Evolutionary conservation across 164 flowering plant genomes (phyloP), one percentile per base, ranked within the genome.

Genomic region (Stephania yunnanensis): DNA sequence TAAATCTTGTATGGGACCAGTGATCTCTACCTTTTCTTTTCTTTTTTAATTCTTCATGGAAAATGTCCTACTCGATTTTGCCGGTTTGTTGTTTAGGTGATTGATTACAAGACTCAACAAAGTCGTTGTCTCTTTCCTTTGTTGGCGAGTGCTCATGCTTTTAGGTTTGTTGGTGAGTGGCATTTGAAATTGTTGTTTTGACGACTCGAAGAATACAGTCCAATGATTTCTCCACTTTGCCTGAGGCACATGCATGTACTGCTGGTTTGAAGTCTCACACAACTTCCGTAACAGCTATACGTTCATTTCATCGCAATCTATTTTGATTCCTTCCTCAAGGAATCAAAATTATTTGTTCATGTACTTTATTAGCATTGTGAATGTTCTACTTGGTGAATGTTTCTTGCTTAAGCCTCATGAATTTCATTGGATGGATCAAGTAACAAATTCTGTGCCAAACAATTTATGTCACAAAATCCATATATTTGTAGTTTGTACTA

Each of bases 161-260:
- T 89, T 79, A 89, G 95, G 85, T 91, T 96, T 86, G 97, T 91
- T 64, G 94, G 97, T 67, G 94, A 96, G 78, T 96, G 99, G 99
- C 82, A n/a, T n/a, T n/a, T 96, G 80, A 90, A 86, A 58, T 94
- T 93, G 97, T 84, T 94, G 55, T 96, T 94, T 80, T 36, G 99
- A 96, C 80, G 73, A 91, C 91, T 20, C 82, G 92, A 78, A 90
- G 91, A 85, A 73, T 94, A 83, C 87, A 86, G 85, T 89, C 91
- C 48, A 88, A 83, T 77, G 99, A 96, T 81, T 96, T 94, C 81
- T 89, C 98, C 29, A 92, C 95, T 50, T 84, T 96, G 86, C 97
- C 99, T 50, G 99, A 96, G 87, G 97, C 92, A 77, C 99, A 96
- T 89, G 98, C 99, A 61, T 96, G 99, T 83, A 94, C 99, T 84